Evolutionary conservation across 306 rosid species (phyloP).

Genomic region (Morella rubra): DNA sequence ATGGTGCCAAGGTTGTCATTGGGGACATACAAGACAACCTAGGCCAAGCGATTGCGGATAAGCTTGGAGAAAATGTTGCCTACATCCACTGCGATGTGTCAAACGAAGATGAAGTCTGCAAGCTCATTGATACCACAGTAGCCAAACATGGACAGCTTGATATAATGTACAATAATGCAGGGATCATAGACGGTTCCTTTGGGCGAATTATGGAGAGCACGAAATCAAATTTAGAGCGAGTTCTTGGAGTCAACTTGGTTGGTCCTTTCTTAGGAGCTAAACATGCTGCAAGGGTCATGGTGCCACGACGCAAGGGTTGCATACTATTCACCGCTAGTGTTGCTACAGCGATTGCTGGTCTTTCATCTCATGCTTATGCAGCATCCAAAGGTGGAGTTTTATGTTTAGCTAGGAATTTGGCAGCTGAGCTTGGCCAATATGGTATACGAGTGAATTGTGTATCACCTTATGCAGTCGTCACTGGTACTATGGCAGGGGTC

Average conservation of each 20-base stretch:
- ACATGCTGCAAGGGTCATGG: constrained; percentile 41
- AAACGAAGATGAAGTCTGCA: constrained; percentile 29
- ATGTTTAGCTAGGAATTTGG: constrained; percentile 26
- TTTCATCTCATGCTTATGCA: constrained; percentile 31
- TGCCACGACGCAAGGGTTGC: constrained; percentile 27
- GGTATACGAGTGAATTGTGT: constrained; percentile 39
- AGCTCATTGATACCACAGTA: constrained; percentile 27
- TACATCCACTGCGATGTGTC: constrained; percentile 35
- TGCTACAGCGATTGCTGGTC: constrained; percentile 21
- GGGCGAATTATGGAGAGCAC: constrained; percentile 23
- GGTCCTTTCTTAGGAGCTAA: constrained; percentile 39
- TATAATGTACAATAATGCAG: constrained; percentile 42
- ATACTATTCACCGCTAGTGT: constrained; percentile 34
- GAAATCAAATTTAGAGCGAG: constrained; percentile 22
- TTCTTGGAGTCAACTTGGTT: constrained; percentile 27
- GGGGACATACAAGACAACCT: constrained; percentile 37
- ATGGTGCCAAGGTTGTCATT: constrained; percentile 36
- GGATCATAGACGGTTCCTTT: constrained; percentile 22
- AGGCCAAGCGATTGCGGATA: constrained; percentile 30
- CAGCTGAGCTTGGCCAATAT: constrained; percentile 27
- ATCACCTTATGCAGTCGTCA: constrained; percentile 21
- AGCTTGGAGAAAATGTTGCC: constrained; percentile 26
- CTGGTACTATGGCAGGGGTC: not conserved
- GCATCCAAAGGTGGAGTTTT: constrained; percentile 27
- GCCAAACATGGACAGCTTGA: constrained; percentile 25